Evolutionary conservation across 345 rosid species (phyloP), one percentile per base, ranked within the genome.

Genomic region (Hibiscus syriacus): DNA sequence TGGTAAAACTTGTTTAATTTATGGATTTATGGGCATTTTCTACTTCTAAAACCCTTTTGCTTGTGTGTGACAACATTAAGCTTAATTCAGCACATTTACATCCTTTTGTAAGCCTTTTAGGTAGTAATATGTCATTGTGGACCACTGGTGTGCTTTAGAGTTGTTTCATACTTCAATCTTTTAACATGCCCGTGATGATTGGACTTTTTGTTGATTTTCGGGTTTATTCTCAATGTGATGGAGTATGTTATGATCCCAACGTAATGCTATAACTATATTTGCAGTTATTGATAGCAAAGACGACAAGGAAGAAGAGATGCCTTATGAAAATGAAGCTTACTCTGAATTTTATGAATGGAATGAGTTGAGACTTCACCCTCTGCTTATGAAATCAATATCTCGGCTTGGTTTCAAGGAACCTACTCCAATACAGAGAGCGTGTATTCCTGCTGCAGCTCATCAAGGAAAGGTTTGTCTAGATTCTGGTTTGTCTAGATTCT

Each of bases 331-430:
- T 46, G 90, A 82, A 70, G 65, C 39, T 65, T 75, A 72, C 50
- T 46, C 69, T 1, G 87, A 93, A 59, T 89, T 74, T 73, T 55
- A 74, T 82, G 91, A 83, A 41, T 94, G 99, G 99, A 81, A 81
- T 82, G 86, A 79, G 67, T 73, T 90, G 80, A 86, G 98, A 72
- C 87, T 93, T 41, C 96, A 93, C 80, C 92, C 96, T 59, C 48
- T 69, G 45, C 84, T 93, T 71, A 86, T 89, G 95, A 87, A 82
- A 70, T 81, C 96, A 58, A 84, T 94, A 73, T 70, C 45, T 69
- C 79, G 79, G 70, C 92, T 94, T 56, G 90, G 90, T 29, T 91
- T 91, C 81, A 89, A 81, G 82, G 87, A 94, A 77, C 99, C 99
- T 17, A 94, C 97, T 59, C 80, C 88, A 22, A 89, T 94, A 77